Evolutionary conservation across 257 asterid species (phyloP).

Genomic region (Solanum verrucosum): DNA sequence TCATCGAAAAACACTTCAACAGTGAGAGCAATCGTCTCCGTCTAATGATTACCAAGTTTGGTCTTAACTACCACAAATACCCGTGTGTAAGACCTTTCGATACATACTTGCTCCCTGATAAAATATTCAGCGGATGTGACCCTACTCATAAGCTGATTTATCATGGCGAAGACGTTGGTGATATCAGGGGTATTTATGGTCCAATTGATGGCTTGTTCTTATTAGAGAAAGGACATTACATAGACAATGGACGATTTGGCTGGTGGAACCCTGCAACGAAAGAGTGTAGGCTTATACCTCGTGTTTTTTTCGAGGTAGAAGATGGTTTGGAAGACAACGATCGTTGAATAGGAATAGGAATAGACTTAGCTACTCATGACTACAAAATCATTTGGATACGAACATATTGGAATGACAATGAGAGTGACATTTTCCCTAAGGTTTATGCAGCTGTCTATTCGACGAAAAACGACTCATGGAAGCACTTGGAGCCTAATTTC

Average conservation of each 20-base stretch:
- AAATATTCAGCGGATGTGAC: neutral
- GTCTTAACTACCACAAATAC: neutral
- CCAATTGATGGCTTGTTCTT: neutral
- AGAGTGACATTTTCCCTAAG: neutral
- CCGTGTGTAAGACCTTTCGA: neutral
- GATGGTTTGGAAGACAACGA: neutral
- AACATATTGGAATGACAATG: neutral
- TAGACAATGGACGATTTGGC: neutral
- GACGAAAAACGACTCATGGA: neutral
- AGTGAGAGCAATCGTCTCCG: neutral
- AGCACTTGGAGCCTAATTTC: neutral
- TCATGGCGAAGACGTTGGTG: neutral
- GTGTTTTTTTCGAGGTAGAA: neutral
- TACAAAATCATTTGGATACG: neutral
- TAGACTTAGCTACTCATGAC: neutral
- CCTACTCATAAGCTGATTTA: neutral
- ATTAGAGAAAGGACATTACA: neutral
- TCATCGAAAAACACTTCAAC: neutral
- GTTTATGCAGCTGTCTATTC: neutral
- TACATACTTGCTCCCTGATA: neutral
- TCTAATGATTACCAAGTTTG: neutral
- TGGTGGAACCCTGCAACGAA: neutral
- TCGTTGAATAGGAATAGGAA: neutral
- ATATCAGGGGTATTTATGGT: neutral
- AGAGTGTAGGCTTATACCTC: neutral